These are phyloP conservation scores for Cyberlindnera suaveolens DNA, from an alignment of 805 yeast genomes.

Conservation along the genomic window DNA sequence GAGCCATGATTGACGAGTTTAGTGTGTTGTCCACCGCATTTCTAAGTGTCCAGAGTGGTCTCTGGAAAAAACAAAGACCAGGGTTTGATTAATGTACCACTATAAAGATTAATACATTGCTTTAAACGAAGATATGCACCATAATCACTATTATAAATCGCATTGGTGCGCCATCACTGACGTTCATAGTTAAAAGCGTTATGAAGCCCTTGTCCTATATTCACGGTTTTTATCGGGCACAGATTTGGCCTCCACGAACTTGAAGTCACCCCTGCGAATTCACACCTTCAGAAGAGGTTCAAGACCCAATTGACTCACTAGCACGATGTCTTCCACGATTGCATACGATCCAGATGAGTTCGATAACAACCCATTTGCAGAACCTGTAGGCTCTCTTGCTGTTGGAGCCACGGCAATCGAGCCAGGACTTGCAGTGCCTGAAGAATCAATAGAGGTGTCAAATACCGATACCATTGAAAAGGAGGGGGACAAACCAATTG, in stretches of 20 bases:
- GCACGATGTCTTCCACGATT: conserved; percentile 34
- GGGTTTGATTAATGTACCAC: background rate
- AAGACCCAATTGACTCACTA: too few relatives aligned
- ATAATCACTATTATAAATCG: too few relatives aligned
- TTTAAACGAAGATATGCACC: too few relatives aligned
- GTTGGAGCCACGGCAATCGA: background rate
- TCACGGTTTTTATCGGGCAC: too few relatives aligned
- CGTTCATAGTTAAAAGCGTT: too few relatives aligned
- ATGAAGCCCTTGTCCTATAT: too few relatives aligned
- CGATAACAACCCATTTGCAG: conserved; percentile 59
- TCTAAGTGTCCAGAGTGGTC: conserved; percentile 7
- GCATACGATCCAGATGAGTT: conserved; percentile 51
- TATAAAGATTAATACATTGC: too few relatives aligned
- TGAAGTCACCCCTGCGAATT: too few relatives aligned
- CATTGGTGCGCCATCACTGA: too few relatives aligned
- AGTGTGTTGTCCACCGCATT: conserved; percentile 12
- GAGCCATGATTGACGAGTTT: conserved; percentile 8
- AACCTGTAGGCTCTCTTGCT: conserved; percentile 25
- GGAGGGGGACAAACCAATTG: background rate
- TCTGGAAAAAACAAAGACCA: background rate
- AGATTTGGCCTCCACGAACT: too few relatives aligned
- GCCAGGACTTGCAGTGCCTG: conserved; percentile 11
- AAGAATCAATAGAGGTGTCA: background rate
- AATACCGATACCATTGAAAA: too few relatives aligned
- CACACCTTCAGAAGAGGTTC: too few relatives aligned